Evolutionary conservation across 192 early-diverging fungal genomes (phyloP).

Genomic region (Linnemannia exigua): DNA sequence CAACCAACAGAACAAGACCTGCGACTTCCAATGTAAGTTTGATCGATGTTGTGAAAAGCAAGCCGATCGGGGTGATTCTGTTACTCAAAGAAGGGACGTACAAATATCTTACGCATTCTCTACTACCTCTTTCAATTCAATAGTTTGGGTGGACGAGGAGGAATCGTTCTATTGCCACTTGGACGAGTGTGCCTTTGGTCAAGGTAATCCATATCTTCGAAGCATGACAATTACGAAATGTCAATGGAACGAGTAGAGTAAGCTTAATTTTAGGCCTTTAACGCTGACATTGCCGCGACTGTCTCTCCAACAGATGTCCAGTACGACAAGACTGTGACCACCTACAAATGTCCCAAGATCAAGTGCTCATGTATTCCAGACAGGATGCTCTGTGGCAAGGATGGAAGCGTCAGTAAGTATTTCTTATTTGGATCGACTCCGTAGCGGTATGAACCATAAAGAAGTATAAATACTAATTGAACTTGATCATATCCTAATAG

Average conservation of each 20-base stretch:
- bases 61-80: background rate
- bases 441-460: background rate
- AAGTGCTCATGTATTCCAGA: conserved; percentile 82
- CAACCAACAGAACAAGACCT: conserved; percentile 65
- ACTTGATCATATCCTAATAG: conserved; percentile 28
- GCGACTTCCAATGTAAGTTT: conserved; percentile 77
- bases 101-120: background rate
- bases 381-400: conserved; percentile 86
- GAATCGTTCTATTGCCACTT: conserved; percentile 92
- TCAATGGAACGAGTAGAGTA: too few species aligned
- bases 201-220: conserved; percentile 53
- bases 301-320: conserved; percentile 40
- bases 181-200: conserved; percentile 73
- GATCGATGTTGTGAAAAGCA: background rate
- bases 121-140: background rate
- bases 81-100: background rate
- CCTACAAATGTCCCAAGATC: conserved; percentile 76
- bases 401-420: conserved; percentile 74
- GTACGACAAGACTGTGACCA: conserved; percentile 67
- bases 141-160: conserved; percentile 84
- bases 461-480: background rate
- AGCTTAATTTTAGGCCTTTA: background rate
- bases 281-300: background rate
- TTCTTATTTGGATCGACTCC: background rate
- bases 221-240: background rate